Evolutionary conservation across 2,329 filamentous ascomycete species (phyloP).

Genomic region (Lecanosticta acicola): DNA sequence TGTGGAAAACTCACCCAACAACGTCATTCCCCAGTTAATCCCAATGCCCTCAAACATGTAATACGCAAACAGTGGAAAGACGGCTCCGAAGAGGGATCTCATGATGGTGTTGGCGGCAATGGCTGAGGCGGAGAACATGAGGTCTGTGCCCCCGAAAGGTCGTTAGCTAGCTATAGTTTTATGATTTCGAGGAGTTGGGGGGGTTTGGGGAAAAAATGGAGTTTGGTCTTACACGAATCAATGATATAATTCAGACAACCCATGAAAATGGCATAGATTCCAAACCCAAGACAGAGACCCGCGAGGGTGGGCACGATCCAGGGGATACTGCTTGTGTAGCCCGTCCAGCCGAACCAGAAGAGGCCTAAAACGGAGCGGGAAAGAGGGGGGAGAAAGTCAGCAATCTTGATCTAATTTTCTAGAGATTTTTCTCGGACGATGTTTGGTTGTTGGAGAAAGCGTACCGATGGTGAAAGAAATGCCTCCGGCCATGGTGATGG

Average conservation of each 20-base stretch:
- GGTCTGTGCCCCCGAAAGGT: no score
- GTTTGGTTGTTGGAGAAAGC: not conserved
- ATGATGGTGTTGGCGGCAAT: slow-evolving; percentile 54
- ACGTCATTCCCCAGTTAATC: slow-evolving; percentile 37
- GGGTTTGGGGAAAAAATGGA: no score
- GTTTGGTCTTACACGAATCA: slow-evolving; percentile 54
- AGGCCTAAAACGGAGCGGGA: slow-evolving; percentile 18
- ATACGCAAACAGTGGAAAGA: slow-evolving; percentile 51
- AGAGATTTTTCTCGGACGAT: no score
- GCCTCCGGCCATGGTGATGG: slow-evolving; percentile 44
- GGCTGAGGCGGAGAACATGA: slow-evolving; percentile 47
- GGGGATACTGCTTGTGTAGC: slow-evolving; percentile 31
- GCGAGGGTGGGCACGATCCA: slow-evolving; percentile 36
- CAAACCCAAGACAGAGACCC: slow-evolving; percentile 53
- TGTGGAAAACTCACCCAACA: not conserved
- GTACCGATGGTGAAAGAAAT: slow-evolving; percentile 33
- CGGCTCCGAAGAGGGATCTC: slow-evolving; percentile 45
- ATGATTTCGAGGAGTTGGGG: no score
- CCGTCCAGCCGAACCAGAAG: slow-evolving; percentile 34
- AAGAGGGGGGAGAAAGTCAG: no score
- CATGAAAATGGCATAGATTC: slow-evolving; percentile 54
- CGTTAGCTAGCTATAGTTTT: no score
- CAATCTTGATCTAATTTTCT: no score
- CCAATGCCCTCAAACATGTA: slow-evolving; percentile 40
- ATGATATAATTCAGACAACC: slow-evolving; percentile 55